phyloP scores from a whole-genome alignment of 768 basidiomycete species.

The Lepiota brunneoincarnata region DNA sequence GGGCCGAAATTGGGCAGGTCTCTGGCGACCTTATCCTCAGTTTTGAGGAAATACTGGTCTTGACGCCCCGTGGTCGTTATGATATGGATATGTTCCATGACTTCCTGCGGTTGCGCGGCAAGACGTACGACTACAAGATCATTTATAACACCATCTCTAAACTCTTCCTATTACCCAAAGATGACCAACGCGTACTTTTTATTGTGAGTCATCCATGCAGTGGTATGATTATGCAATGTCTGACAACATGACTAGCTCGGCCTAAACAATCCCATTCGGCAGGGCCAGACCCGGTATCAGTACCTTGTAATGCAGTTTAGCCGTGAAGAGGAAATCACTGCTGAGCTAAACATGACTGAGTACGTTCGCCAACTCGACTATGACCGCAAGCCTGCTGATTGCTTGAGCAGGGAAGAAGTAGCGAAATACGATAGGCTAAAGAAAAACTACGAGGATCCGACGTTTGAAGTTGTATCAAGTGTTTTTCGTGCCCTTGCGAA shows the following conservation, averaged over 20 bases:
- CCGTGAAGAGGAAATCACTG: constrained; percentile 95
- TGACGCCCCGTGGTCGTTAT: constrained; percentile 95
- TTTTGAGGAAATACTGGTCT: constrained; percentile 92
- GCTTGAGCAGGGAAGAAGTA: constrained; percentile 60
- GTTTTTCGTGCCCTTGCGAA: constrained; percentile 89
- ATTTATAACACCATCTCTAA: constrained; percentile 83
- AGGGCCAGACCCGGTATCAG: constrained; percentile 97
- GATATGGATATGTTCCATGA: constrained; percentile 98
- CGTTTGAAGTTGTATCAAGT: constrained; percentile 91
- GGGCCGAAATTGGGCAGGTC: constrained; percentile 90
- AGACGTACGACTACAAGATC: constrained; percentile 99
- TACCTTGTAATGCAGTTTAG: constrained; percentile 98
- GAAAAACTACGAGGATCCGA: constrained; percentile 92
- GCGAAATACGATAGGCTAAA: constrained; percentile 80
- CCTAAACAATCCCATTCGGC: constrained; percentile 89
- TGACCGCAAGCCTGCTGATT: constrained; percentile 1
- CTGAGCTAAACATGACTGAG: constrained; percentile 92
- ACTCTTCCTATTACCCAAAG: constrained; percentile 93
- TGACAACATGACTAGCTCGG: constrained; percentile 57
- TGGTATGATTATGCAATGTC: not conserved
- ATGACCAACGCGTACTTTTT: constrained; percentile 93
- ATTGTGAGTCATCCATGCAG: constrained; percentile 58
- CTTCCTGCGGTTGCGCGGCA: constrained; percentile 92
- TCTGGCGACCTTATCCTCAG: constrained; percentile 89
- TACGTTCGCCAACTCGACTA: constrained; percentile 36